These are phyloP conservation scores for Saccharomycopsis fermentans DNA, from an alignment of 805 yeast species.

Conservation along the genomic window DNA sequence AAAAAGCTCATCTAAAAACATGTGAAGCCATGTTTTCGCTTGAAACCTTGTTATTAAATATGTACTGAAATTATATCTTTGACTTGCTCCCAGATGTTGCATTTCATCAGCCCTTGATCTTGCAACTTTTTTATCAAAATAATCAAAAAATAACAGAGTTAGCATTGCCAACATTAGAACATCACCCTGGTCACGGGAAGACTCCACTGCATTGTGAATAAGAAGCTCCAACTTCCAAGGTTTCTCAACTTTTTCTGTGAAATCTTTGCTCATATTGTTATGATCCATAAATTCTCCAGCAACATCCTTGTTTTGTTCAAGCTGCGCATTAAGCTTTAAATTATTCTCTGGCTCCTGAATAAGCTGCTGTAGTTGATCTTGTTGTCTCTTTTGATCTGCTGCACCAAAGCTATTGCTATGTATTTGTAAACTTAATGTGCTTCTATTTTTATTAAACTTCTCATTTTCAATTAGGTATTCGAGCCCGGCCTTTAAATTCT, in stretches of 20 bases:
- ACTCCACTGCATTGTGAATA: slow-evolving; percentile 41
- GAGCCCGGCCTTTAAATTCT: background rate
- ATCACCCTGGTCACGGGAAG: slow-evolving; percentile 55
- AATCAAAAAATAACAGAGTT: slow-evolving; percentile 41
- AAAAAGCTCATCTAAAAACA: slow-evolving; percentile 45
- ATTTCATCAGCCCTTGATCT: background rate
- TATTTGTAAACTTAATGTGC: background rate
- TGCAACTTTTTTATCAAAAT: slow-evolving; percentile 19
- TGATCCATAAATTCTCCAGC: background rate
- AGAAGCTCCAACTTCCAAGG: slow-evolving; percentile 54
- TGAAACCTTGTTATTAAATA: slow-evolving; percentile 17
- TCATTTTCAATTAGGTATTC: background rate
- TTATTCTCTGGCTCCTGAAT: background rate
- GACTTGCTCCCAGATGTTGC: slow-evolving; percentile 10
- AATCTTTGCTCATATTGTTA: background rate
- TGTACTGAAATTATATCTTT: slow-evolving; percentile 16
- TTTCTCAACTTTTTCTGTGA: background rate
- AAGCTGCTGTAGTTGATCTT: background rate
- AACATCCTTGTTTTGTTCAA: background rate
- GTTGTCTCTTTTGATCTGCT: background rate
- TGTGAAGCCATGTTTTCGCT: slow-evolving; percentile 45
- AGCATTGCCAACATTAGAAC: slow-evolving; percentile 48
- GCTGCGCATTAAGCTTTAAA: background rate
- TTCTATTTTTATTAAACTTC: background rate
- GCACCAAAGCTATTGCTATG: background rate